Evolutionary conservation across 805 yeast genomes (phyloP), one percentile per base, ranked within the genome.

Genomic region (Barnettozyma pratensis): DNA sequence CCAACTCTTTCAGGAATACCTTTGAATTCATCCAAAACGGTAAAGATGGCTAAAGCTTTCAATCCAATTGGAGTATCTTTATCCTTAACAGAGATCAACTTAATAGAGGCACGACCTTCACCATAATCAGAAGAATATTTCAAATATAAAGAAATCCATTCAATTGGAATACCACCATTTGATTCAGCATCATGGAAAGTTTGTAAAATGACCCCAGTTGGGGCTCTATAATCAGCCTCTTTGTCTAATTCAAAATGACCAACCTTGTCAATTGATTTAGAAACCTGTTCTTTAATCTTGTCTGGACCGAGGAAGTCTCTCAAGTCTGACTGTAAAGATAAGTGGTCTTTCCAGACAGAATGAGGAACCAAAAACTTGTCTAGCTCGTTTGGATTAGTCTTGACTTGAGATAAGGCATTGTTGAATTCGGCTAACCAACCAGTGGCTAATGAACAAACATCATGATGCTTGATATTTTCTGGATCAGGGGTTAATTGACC

Each of bases 301-400:
- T 60, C 60, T 7, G 62, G 54, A n/a, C 68, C 69, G 27, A 64
- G 54, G 50, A 57, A 64, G 47, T 64, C 65, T 36, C 65, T 66
- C 34, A 67, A 52, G 40, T 70, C 70, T 61, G 65, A 58, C 26
- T 61, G 56, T 32, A 70, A 54, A 14, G 64, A 52, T 35, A 68
- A 54, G 51, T 69, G 72, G 50, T 71, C 75, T 51, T 66, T 66
- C 75, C 74, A 70, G 36, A 62, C 50, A 1, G 65, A 56, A 48
- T 66, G 66, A 5, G 61, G 56, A 30, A 58, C 37, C 27, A 68
- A 45, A 29, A 66, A 54, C 45, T 57, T 49, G 40, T 57, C 64
- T 44, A 66, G 45, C 14, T 41, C 50, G 5, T 47, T 38, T 12
- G 58, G 56, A 4, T 49, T 45, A 19, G 48, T 34, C 35, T 49